Evolutionary conservation across 2,329 filamentous ascomycete species (phyloP).

Genomic region (Colletotrichum siamense): DNA sequence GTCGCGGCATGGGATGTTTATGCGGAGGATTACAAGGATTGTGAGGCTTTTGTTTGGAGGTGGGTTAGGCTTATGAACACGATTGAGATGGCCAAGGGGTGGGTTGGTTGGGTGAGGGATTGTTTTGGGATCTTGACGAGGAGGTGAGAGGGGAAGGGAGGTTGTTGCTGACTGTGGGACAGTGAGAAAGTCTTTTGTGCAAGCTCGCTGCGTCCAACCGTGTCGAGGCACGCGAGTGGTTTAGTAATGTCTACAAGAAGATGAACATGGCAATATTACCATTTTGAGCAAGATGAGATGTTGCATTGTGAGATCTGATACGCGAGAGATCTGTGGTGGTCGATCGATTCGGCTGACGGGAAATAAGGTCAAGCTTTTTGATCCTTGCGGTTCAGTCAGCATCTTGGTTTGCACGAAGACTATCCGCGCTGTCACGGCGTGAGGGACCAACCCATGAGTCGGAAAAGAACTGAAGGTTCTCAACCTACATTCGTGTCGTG

Average conservation of each 20-base stretch:
- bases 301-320: background rate
- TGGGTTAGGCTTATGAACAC: constrained; percentile 60
- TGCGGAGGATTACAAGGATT: constrained; percentile 61
- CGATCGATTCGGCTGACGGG: background rate
- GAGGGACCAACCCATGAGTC: background rate
- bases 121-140: background rate
- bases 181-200: background rate
- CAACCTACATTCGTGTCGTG: background rate
- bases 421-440: background rate
- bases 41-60: constrained; percentile 60
- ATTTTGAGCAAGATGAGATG: background rate
- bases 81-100: constrained; percentile 54
- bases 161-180: background rate
- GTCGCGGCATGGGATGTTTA: constrained; percentile 66
- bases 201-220: background rate
- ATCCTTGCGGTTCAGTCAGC: background rate
- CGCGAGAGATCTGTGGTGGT: background rate
- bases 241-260: background rate
- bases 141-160: background rate
- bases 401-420: background rate
- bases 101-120: constrained; percentile 51
- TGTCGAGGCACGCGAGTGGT: background rate
- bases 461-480: background rate
- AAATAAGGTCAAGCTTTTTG: background rate
- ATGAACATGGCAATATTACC: background rate